Evolutionary conservation across 163 green algal genomes (phyloP).

Genomic region (Prototheca wickerhamii): DNA sequence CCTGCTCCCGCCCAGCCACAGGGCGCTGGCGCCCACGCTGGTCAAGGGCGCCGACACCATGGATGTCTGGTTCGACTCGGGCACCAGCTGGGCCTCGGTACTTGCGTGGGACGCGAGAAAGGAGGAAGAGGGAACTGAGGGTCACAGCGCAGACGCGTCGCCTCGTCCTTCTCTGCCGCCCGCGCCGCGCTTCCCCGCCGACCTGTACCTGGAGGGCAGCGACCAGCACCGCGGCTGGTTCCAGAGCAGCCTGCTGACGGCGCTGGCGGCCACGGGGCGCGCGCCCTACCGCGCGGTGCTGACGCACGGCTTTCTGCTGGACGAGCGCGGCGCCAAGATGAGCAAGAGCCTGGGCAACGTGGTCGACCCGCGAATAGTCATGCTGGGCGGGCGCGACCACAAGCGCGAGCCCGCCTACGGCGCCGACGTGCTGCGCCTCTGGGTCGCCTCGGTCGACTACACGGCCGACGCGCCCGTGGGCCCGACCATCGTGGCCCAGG

Average conservation of each 20-base stretch:
- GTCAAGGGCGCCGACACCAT: slow-evolving; percentile 93
- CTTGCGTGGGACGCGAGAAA: slow-evolving; percentile 44
- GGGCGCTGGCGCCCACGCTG: slow-evolving; percentile 33
- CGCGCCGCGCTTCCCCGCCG: slow-evolving; percentile 61
- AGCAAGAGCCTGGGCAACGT: slow-evolving; percentile 96
- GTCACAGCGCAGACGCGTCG: too few relatives aligned
- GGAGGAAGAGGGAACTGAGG: slow-evolving; percentile 7
- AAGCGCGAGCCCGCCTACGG: slow-evolving; percentile 87
- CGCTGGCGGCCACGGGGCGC: slow-evolving; percentile 69
- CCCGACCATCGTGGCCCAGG: slow-evolving; percentile 71
- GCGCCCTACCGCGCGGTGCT: slow-evolving; percentile 81
- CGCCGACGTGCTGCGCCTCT: slow-evolving; percentile 92
- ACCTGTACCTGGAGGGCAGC: slow-evolving; percentile 94
- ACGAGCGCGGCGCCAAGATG: slow-evolving; percentile 96
- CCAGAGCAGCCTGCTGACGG: slow-evolving; percentile 90
- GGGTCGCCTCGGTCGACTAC: slow-evolving; percentile 94
- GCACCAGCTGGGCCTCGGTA: slow-evolving; percentile 82
- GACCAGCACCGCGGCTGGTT: slow-evolving; percentile 99
- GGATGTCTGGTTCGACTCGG: slow-evolving; percentile 99
- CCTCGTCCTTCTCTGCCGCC: background rate
- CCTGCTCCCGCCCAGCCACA: slow-evolving; percentile 59
- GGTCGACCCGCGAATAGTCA: slow-evolving; percentile 83
- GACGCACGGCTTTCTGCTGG: slow-evolving; percentile 95
- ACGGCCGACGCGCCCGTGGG: slow-evolving; percentile 87
- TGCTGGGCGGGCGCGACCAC: slow-evolving; percentile 75